Conservation (phyloP, 768 basidiomycete species). For the Kwoniella mangroviensis region DNA sequence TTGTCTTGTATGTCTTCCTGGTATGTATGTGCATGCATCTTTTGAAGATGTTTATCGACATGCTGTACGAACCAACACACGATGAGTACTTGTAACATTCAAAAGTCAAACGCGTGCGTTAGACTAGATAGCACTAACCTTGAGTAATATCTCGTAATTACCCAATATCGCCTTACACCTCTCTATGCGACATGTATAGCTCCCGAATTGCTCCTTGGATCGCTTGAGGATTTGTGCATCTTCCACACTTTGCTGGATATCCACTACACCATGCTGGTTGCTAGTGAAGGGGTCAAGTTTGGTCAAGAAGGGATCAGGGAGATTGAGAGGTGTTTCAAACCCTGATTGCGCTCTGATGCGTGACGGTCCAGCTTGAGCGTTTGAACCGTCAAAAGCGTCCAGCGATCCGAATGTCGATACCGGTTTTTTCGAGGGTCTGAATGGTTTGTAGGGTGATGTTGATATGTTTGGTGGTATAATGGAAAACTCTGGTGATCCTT, state of each 20-base stretch:
- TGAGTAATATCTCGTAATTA: background rate
- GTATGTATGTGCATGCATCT: background rate
- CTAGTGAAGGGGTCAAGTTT: background rate
- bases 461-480: slow-evolving; percentile 7
- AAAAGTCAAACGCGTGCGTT: slow-evolving; percentile 8
- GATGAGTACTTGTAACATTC: background rate
- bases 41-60: background rate
- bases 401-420: background rate
- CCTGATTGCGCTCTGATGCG: background rate
- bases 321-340: background rate
- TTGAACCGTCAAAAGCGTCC: background rate
- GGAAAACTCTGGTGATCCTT: background rate
- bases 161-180: slow-evolving; percentile 4
- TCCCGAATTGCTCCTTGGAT: background rate
- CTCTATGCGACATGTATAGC: background rate
- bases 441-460: background rate
- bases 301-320: background rate
- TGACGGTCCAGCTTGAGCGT: background rate
- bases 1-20: background rate
- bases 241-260: background rate
- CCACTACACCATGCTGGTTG: background rate
- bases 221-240: background rate
- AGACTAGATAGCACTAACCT: background rate
- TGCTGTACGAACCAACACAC: background rate
- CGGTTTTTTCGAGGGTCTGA: background rate